Evolutionary conservation across 2,329 filamentous ascomycete species (phyloP).

Genomic region (Claviceps pusilla): DNA sequence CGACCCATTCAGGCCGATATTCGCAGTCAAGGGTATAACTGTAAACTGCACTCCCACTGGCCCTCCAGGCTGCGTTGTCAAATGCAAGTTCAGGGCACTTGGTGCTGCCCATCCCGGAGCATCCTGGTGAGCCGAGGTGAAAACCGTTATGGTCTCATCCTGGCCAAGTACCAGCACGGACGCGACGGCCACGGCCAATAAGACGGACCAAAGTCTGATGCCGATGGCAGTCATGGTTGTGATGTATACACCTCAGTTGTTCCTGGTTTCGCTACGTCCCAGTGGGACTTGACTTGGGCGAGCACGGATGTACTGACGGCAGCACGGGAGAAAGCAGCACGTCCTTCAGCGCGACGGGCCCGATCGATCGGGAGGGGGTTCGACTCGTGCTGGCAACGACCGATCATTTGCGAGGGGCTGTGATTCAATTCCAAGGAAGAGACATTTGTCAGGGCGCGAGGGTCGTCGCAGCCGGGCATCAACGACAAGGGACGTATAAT

Average conservation of each 20-base stretch:
- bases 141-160: slow-evolving; percentile 13
- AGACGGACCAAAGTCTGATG: slow-evolving; percentile 1
- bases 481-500: not conserved
- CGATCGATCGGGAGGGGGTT: not conserved
- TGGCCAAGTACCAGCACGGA: slow-evolving; percentile 18
- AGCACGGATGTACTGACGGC: not conserved
- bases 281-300: not conserved
- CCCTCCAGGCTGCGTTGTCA: slow-evolving; percentile 17
- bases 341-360: not conserved
- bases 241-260: not conserved
- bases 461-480: not conserved
- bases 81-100: slow-evolving; percentile 26
- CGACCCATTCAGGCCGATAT: slow-evolving; percentile 28
- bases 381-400: slow-evolving; percentile 1
- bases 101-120: slow-evolving; percentile 24
- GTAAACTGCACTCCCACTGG: slow-evolving; percentile 20
- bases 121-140: slow-evolving; percentile 20
- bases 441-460: slow-evolving; percentile 2
- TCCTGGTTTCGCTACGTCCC: not conserved
- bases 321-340: not conserved
- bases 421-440: not conserved
- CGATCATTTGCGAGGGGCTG: not conserved
- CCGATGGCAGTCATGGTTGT: not conserved
- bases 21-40: slow-evolving; percentile 30
- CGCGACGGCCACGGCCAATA: slow-evolving; percentile 11